Conservation (phyloP, 2,329 filamentous ascomycete species). For the Colletotrichum incanum region DNA sequence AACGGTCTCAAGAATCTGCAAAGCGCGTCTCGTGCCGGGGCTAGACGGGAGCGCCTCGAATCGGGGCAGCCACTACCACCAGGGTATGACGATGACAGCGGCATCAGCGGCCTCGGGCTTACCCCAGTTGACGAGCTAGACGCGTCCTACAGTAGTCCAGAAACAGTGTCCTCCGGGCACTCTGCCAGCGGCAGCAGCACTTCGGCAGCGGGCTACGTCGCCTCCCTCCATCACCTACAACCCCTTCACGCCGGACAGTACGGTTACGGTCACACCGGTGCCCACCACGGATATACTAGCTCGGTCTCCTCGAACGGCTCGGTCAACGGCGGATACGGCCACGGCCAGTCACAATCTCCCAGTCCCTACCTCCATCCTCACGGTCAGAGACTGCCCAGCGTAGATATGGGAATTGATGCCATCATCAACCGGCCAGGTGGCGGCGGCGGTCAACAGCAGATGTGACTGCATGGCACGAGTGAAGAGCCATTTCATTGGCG, state of each 20-base stretch:
- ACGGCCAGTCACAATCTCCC: constrained; percentile 47
- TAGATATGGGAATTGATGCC: constrained; percentile 74
- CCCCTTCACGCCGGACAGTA: constrained; percentile 45
- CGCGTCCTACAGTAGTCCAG: constrained; percentile 70
- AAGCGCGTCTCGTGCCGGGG: constrained; percentile 76
- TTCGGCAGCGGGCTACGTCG: constrained; percentile 49
- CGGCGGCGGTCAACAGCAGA: constrained; percentile 45
- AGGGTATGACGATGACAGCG: constrained; percentile 79
- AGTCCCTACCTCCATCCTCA: constrained; percentile 48
- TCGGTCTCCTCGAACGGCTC: constrained; percentile 66
- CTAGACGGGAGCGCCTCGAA: constrained; percentile 76
- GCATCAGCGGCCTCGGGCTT: constrained; percentile 74
- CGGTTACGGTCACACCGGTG: constrained; percentile 47
- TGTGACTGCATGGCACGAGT: constrained; percentile 26
- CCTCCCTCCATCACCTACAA: constrained; percentile 50
- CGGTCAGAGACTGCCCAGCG: constrained; percentile 66
- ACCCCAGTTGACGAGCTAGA: constrained; percentile 73
- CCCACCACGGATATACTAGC: constrained; percentile 65
- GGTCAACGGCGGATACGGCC: constrained; percentile 50
- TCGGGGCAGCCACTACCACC: constrained; percentile 57
- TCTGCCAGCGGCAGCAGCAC: constrained; percentile 57
- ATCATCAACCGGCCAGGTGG: constrained; percentile 68
- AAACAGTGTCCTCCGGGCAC: constrained; percentile 62
- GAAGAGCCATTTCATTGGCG: not conserved
- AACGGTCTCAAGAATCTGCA: constrained; percentile 87